These are phyloP conservation scores for Xylariales sp. DNA, from an alignment of 2,329 filamentous ascomycete genomes.

Conservation along the genomic window DNA sequence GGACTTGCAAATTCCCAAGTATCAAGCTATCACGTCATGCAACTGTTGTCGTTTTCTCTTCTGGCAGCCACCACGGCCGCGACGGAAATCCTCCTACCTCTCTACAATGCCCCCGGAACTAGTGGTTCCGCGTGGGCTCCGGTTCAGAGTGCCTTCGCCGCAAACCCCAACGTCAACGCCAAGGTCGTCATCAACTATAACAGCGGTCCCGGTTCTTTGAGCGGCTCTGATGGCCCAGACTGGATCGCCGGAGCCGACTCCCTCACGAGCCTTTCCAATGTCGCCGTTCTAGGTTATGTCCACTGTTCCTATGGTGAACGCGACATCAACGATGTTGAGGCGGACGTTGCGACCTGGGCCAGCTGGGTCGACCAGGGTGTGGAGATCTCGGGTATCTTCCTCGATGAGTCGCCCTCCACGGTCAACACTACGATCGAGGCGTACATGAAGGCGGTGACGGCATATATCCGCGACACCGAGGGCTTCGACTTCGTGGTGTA, in stretches of 20 bases:
- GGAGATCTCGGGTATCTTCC: constrained; percentile 4
- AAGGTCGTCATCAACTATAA: constrained; percentile 5
- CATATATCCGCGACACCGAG: background rate
- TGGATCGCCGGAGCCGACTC: constrained; percentile 1
- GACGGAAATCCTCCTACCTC: constrained; percentile 4
- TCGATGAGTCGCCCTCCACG: constrained; percentile 5
- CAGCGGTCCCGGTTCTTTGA: constrained; percentile 3
- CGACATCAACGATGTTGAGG: background rate
- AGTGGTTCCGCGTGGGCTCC: constrained; percentile 3
- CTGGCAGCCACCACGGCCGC: background rate
- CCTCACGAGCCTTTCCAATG: background rate
- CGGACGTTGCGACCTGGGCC: constrained; percentile 5
- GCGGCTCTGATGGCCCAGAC: background rate
- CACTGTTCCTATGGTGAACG: background rate
- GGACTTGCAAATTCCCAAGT: no score
- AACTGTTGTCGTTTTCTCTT: background rate
- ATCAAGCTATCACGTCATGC: no score
- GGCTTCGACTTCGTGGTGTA: constrained; percentile 4
- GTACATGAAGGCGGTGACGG: constrained; percentile 4
- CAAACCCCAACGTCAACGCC: background rate
- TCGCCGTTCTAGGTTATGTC: background rate
- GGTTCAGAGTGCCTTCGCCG: background rate
- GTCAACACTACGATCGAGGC: background rate
- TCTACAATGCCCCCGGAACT: constrained; percentile 6
- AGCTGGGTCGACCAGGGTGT: constrained; percentile 2